phyloP scores from a whole-genome alignment of 768 basidiomycete genomes.

The Gymnopilus dilepis region DNA sequence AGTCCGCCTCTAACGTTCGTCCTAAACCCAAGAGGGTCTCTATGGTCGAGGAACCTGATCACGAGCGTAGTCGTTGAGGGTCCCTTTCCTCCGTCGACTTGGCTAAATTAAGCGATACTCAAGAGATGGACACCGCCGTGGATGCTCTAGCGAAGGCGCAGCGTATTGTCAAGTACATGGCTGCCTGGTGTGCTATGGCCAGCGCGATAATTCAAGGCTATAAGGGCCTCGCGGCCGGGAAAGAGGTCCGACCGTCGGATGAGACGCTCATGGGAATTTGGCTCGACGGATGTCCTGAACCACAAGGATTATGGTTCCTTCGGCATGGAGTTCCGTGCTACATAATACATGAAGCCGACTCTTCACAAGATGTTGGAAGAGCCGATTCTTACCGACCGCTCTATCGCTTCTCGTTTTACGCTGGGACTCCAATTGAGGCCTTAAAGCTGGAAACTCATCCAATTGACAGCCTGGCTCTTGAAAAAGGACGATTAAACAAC shows the following conservation, averaged over 20 bases:
- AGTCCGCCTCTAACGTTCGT: too few species aligned
- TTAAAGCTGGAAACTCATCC: not conserved
- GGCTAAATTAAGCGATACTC: too few species aligned
- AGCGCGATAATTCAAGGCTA: not conserved
- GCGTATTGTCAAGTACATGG: not conserved
- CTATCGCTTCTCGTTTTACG: not conserved
- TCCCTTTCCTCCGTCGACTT: too few species aligned
- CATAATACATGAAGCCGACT: not conserved
- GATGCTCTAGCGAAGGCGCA: not conserved
- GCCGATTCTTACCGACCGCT: too few species aligned
- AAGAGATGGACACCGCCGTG: not conserved
- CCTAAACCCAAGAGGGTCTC: too few species aligned
- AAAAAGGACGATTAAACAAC: too few species aligned
- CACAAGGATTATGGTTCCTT: not conserved
- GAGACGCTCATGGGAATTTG: conserved; percentile 3
- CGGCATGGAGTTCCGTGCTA: not conserved
- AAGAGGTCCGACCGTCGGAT: not conserved
- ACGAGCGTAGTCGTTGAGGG: too few species aligned
- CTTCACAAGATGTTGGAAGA: not conserved
- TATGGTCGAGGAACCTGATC: too few species aligned
- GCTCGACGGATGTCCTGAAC: not conserved
- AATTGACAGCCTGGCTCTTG: too few species aligned
- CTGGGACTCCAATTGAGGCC: not conserved
- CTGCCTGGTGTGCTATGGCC: conserved; percentile 6
- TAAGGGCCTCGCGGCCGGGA: fast-evolving